Base-by-base conservation (phyloP, 1,139 yeast genomes). In the Suhomyces chickasaworum region DNA sequence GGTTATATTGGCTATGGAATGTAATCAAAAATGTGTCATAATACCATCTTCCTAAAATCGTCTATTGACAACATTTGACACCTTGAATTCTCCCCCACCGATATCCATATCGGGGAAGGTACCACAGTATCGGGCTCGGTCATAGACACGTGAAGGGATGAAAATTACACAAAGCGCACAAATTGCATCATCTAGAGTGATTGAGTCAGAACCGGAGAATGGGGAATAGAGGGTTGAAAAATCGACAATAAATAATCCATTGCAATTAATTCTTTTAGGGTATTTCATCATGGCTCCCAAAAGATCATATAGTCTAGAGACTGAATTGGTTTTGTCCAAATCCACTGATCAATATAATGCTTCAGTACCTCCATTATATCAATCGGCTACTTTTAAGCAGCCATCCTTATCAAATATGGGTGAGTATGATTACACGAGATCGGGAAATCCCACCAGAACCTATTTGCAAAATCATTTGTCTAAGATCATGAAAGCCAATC, bases 381-480 rank as follows among this genome's bases (percentile, higher is more conserved):
- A 89, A 65, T 82, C 95, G 1, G 96, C 98, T 13, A 91, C 98
- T 9, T 91, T 91, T 71, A 90, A 89, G 66, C 95, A 89, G 65
- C 81, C 78, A 37, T 84, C 89, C 6, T 72, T 88, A 69, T 61
- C 81, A 37, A 83, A 85, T 56, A 83, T 86, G 86, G 93, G 95
- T 5, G 86, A 84, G 59, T 90, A 86, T 64, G 97, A 90, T 66
- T 90, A 90, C 65, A 89, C 97, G 0, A 76, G 97, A 59, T 85
- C 95, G n/a, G 97, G 97, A 2, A 90, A 90, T 65, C 97, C 97
- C 25, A 89, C 97, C 1, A 77, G 97, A 65, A 81, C 95, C 0
- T 81, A 81, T 41, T 71, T 89, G 49, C 96, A 90, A 64, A 74
- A 80, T 45, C 95, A 90, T 57, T 63, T 90, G 58, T 84, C 89